These are phyloP conservation scores for Apiospora pterosperma DNA, from an alignment of 2,329 filamentous ascomycete genomes.

Conservation along the genomic window DNA sequence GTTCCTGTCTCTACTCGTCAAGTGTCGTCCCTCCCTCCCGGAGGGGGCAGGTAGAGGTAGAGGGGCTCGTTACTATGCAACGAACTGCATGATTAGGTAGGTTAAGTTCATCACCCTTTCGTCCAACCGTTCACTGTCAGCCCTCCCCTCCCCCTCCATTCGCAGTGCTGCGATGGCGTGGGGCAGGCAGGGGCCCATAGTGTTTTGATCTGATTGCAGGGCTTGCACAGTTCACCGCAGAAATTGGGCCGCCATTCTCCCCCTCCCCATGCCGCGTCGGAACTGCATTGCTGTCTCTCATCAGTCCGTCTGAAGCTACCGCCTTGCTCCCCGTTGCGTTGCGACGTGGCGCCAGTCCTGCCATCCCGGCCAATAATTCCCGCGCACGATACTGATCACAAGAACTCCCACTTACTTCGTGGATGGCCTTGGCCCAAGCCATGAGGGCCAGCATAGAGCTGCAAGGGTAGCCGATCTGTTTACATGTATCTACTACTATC, in stretches of 20 bases:
- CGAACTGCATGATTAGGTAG: constrained; percentile 1
- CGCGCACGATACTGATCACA: constrained; percentile 11
- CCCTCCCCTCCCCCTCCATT: neutral
- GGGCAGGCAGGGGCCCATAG: neutral
- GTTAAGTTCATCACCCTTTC: neutral
- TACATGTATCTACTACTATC: no score
- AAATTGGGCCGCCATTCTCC: neutral
- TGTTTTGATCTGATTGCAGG: neutral
- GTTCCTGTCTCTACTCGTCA: neutral
- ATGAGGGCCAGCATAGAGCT: neutral
- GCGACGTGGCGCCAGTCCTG: constrained; percentile 15
- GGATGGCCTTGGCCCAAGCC: neutral
- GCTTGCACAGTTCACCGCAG: neutral
- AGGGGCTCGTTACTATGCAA: neutral
- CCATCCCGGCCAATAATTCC: constrained; percentile 8
- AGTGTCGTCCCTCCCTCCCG: neutral
- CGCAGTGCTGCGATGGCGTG: neutral
- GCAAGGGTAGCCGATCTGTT: neutral
- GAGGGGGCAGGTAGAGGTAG: neutral
- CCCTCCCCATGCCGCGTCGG: neutral
- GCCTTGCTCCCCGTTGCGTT: constrained; percentile 5
- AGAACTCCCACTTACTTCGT: neutral
- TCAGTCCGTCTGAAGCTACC: neutral
- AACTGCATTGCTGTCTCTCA: neutral
- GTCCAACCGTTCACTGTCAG: constrained; percentile 1